These are phyloP conservation scores for Ophiostoma montium DNA, from an alignment of 2,329 filamentous ascomycete genomes.

Conservation along the genomic window DNA sequence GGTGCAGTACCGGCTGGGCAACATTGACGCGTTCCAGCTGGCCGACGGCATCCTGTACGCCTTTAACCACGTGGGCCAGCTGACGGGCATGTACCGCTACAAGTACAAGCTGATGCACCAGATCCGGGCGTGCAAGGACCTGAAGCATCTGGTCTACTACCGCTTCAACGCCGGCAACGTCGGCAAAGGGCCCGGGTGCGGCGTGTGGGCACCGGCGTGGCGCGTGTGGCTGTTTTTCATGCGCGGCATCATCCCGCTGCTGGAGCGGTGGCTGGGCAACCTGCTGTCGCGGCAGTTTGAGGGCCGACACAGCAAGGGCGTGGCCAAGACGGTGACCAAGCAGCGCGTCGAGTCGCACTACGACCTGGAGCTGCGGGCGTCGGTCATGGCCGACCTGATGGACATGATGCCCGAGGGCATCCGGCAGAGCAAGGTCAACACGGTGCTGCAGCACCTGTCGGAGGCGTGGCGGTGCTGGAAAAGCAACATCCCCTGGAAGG, in stretches of 20 bases:
- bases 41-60: constrained; percentile 98
- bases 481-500: constrained; percentile 99
- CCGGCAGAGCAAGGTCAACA: constrained; percentile 99
- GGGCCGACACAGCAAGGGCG: constrained; percentile 94
- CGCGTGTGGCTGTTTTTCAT: constrained; percentile 99
- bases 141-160: constrained; percentile 99
- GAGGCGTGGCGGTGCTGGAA: constrained; percentile 99
- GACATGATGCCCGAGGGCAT: constrained; percentile 99
- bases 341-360: constrained; percentile 98
- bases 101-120: constrained; percentile 99
- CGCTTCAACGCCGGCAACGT: constrained; percentile 95
- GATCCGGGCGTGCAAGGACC: constrained; percentile 94
- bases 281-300: constrained; percentile 94
- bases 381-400: constrained; percentile 97
- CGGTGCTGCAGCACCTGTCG: constrained; percentile 88
- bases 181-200: constrained; percentile 92
- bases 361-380: constrained; percentile 89
- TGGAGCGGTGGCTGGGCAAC: constrained; percentile 96
- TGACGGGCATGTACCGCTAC: constrained; percentile 99
- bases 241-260: constrained; percentile 89
- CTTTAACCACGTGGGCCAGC: constrained; percentile 95
- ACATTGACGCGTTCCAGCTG: constrained; percentile 97
- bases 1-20: constrained; percentile 92
- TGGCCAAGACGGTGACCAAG: constrained; percentile 97
- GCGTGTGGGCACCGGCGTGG: constrained; percentile 98